Evolutionary conservation across 805 yeast genomes (phyloP).

Genomic region (Ogataea philodendri): DNA sequence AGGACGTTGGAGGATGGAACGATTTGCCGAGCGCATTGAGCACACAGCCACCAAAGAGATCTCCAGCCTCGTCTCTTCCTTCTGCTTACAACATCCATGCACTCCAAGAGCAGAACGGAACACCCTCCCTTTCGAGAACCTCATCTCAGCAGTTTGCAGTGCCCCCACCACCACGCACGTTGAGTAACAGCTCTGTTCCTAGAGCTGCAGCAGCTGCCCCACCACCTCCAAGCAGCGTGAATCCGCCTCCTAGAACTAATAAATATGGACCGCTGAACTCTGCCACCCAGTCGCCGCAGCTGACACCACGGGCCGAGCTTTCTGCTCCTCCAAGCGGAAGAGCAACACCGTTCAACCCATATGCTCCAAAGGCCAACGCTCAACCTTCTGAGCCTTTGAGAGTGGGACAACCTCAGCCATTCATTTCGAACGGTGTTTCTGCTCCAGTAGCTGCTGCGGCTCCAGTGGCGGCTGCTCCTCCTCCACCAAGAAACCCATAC

Average conservation of each 20-base stretch:
- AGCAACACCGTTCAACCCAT: conserved; percentile 31
- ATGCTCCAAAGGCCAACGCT: conserved; percentile 35
- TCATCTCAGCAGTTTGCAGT: conserved; percentile 32
- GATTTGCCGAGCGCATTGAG: conserved; percentile 54
- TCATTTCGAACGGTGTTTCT: conserved; percentile 10
- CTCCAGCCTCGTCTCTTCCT: conserved; percentile 28
- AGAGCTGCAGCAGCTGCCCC: conserved; percentile 19
- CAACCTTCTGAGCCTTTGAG: conserved; percentile 23
- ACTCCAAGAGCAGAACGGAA: conserved; percentile 18
- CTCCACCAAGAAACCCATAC: conserved; percentile 30
- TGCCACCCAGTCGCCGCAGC: conserved; percentile 23
- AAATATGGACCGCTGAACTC: conserved; percentile 23
- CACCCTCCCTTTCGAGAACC: conserved; percentile 24
- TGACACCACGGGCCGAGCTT: conserved; percentile 22
- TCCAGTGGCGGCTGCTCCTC: conserved; percentile 17
- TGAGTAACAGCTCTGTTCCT: conserved; percentile 22
- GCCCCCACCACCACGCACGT: conserved; percentile 33
- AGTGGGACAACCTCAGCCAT: conserved; percentile 28
- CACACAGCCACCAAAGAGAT: conserved; percentile 26
- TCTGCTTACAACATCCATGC: conserved; percentile 26
- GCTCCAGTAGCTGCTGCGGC: conserved; percentile 8
- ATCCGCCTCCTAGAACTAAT: conserved; percentile 20
- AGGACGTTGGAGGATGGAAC: conserved; percentile 68
- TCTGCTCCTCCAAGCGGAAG: conserved; percentile 14
- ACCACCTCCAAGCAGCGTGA: conserved; percentile 5